Conservation (phyloP, 441 rosid genomes). For the Gossypium aridum region DNA sequence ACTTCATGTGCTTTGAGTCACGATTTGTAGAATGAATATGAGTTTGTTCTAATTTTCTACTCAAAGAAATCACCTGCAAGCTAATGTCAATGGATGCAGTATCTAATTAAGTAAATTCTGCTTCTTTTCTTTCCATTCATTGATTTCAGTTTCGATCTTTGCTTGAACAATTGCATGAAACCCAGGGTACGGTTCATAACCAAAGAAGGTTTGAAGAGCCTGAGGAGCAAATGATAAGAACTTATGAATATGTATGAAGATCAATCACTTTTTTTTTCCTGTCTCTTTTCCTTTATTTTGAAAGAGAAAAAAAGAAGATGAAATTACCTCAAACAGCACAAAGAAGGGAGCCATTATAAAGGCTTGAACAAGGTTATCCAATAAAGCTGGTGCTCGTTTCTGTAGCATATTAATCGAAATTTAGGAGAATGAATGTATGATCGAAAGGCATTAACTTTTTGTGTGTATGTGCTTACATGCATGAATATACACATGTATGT, state of each 20-base stretch:
- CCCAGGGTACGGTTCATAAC: slow-evolving; percentile 63
- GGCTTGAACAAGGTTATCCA: slow-evolving; percentile 59
- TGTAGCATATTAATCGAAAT: slow-evolving; percentile 16
- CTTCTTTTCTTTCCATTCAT: slow-evolving; percentile 43
- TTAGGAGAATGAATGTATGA: neutral
- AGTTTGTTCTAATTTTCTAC: neutral
- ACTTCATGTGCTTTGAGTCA: neutral
- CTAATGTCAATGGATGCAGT: slow-evolving; percentile 1
- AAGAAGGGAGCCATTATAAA: slow-evolving; percentile 66
- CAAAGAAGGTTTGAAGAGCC: slow-evolving; percentile 44
- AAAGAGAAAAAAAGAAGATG: neutral
- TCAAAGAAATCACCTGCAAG: slow-evolving; percentile 6
- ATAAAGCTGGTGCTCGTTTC: slow-evolving; percentile 62
- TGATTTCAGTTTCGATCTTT: slow-evolving; percentile 36
- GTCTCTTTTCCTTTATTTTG: neutral
- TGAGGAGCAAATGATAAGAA: slow-evolving; percentile 17
- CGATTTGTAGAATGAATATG: neutral
- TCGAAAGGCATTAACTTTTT: neutral
- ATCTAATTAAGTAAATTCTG: slow-evolving; percentile 29
- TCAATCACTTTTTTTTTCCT: neutral
- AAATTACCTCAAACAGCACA: slow-evolving; percentile 55
- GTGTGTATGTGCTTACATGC: neutral
- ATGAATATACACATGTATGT: neutral
- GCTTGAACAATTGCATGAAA: slow-evolving; percentile 40
- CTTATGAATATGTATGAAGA: neutral